Evolutionary conservation across 1,139 yeast species (phyloP), one percentile per base, ranked within the genome.

Genomic region (Magnusiomyces ingens): DNA sequence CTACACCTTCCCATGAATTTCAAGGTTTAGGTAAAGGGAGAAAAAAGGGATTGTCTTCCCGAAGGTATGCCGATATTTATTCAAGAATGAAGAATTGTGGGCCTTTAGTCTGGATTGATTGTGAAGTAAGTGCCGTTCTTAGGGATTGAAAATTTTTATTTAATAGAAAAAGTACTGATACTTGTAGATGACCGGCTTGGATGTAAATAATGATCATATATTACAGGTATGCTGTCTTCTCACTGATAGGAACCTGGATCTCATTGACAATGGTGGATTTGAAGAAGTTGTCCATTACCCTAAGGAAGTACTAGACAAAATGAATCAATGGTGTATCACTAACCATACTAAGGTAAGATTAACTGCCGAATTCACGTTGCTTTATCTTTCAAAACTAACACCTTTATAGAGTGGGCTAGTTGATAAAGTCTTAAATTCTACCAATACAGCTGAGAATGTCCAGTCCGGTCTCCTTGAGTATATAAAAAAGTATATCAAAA

Each of bases 201-300:
- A 93, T 62, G 82, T 83, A 22, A 68, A 73, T 54, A 76, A 76
- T 4, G 95, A 89, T 63, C 81, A 78, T 55, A 91, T 94, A 61
- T 87, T 94, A 59, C 99, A 94, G 69, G 82, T 94, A 36, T 90
- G 98, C 67, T 90, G 97, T 67, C 72, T 91, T 41, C 75, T 94
- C 50, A 93, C 99, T 1, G 96, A 93, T 64, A 89, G 86, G 8
- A 71, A 87, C 55, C 74, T 93, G 59, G 79, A 85, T 53, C 62
- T 86, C 2, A 70, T 90, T 1, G 95, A 86, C 55, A 76, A 52
- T 36, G 50, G 69, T 1, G 94, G 93, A 1, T 93, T 82, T 65
- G 96, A 91, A 64, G 80, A 90, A 21, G 90, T 90, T 1, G 76
- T 93, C 13, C 90, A 85, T 64, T 83, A 79, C 59, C 85, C 87